Percentiles rank a stretch among this genome's conserved stretches.
Conservation (phyloP, 352 stramenopile genomes). For the Phytophthora melonis region DNA sequence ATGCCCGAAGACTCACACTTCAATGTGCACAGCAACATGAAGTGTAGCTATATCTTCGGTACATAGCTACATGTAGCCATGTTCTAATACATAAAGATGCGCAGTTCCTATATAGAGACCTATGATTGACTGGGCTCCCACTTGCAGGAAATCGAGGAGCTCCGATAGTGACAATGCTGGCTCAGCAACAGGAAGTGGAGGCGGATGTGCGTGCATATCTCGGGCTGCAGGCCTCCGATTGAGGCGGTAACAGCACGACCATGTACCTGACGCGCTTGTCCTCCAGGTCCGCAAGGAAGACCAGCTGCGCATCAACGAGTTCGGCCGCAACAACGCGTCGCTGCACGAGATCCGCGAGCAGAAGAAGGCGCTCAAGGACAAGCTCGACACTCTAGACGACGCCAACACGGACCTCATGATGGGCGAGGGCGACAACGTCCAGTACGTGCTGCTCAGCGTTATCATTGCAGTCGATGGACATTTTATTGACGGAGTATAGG, state of each 20-base stretch:
- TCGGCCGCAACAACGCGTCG: conserved; percentile 96
- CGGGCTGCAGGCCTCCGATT: background rate
- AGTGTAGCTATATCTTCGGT: conserved; percentile 11
- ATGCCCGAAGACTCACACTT: conserved; percentile 50
- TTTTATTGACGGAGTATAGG: conserved; percentile 28
- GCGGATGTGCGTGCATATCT: conserved; percentile 65
- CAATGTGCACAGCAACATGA: conserved; percentile 22
- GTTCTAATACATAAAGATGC: conserved; percentile 22
- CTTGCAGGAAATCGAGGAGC: background rate
- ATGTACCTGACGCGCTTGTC: background rate
- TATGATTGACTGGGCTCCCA: conserved; percentile 26
- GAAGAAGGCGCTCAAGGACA: conserved; percentile 93
- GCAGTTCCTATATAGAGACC: conserved; percentile 40
- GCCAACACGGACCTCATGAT: conserved; percentile 98
- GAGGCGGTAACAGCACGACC: background rate
- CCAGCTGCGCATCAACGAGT: conserved; percentile 98
- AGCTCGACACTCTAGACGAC: conserved; percentile 96
- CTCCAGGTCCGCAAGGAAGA: conserved; percentile 95
- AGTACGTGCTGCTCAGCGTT: conserved; percentile 45
- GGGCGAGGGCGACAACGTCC: conserved; percentile 87
- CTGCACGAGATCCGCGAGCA: conserved; percentile 94
- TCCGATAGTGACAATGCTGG: conserved; percentile 59
- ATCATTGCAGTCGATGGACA: background rate
- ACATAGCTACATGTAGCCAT: conserved; percentile 11
- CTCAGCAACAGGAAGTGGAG: conserved; percentile 86